Conservation (phyloP, 2,329 filamentous ascomycete genomes). For the Diaporthe citrichinensis region DNA sequence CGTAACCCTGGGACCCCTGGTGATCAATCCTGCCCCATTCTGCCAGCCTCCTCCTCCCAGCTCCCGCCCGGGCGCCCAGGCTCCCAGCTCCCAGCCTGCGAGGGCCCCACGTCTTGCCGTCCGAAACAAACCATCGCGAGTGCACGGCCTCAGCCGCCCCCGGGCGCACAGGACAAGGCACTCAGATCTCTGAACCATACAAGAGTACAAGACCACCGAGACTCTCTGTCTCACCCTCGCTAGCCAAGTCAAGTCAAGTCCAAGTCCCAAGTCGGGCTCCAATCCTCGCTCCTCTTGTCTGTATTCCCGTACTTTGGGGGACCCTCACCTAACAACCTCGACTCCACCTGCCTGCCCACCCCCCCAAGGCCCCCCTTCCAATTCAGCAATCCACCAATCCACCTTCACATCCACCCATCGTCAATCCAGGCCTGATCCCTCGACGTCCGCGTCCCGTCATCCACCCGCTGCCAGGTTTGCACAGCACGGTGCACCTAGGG, state of each 20-base stretch:
- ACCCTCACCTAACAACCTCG: conserved; percentile 22
- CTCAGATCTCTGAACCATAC: conserved; percentile 27
- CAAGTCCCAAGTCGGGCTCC: conserved; percentile 13
- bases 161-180: conserved; percentile 13
- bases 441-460: conserved; percentile 18
- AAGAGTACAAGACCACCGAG: conserved; percentile 29
- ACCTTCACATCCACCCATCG: conserved; percentile 21
- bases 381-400: conserved; percentile 19
- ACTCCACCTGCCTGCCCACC: conserved; percentile 29
- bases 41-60: neutral
- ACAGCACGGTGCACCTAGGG: conserved; percentile 29
- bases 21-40: neutral
- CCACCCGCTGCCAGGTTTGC: conserved; percentile 11
- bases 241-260: conserved; percentile 33
- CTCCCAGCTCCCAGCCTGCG: conserved; percentile 11
- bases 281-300: conserved; percentile 27
- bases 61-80: neutral
- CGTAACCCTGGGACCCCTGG: conserved; percentile 2
- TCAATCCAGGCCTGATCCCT: conserved; percentile 34
- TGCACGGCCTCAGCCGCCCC: conserved; percentile 27
- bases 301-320: conserved; percentile 16
- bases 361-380: conserved; percentile 15
- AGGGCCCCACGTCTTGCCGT: conserved; percentile 18
- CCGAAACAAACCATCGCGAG: conserved; percentile 28
- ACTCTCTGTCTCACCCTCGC: conserved; percentile 36